A percentile compares a stretch with the other conserved stretches of the same genome.
These are phyloP conservation scores for Solanum rostratum DNA, from an alignment of 257 asterid genomes.

Conservation along the genomic window DNA sequence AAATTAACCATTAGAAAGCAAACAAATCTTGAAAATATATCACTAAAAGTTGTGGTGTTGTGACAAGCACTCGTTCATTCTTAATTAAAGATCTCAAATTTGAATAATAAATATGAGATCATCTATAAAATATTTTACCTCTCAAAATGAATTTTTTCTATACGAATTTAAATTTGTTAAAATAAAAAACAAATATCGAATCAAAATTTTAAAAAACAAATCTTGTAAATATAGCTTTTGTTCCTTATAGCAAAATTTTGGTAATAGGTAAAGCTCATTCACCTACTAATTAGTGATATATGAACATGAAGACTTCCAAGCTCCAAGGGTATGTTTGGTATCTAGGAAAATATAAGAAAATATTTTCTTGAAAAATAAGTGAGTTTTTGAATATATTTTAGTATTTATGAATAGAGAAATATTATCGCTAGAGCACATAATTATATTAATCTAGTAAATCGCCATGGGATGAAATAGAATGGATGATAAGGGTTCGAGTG, in stretches of 20 bases:
- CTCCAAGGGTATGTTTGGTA: background rate
- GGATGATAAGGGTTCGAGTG: background rate
- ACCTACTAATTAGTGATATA: background rate
- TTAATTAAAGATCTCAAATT: background rate
- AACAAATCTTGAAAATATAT: background rate
- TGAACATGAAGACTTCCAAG: background rate
- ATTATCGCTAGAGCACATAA: background rate
- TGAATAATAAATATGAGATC: background rate
- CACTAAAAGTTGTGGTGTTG: background rate
- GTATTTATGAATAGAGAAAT: background rate
- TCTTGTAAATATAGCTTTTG: background rate
- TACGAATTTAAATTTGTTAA: rapidly evolving
- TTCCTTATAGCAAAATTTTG: background rate
- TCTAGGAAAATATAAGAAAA: no score
- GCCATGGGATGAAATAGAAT: background rate
- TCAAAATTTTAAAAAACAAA: background rate
- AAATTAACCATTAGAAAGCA: background rate
- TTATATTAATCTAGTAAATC: background rate
- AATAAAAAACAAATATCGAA: background rate
- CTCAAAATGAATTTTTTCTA: rapidly evolving
- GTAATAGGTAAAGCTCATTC: background rate
- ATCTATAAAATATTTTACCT: rapidly evolving
- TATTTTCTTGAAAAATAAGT: background rate
- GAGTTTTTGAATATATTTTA: background rate
- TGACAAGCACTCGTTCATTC: background rate